Conservation (phyloP, 371 early-diverging fungal genomes). For the Catenaria anguillulae region DNA sequence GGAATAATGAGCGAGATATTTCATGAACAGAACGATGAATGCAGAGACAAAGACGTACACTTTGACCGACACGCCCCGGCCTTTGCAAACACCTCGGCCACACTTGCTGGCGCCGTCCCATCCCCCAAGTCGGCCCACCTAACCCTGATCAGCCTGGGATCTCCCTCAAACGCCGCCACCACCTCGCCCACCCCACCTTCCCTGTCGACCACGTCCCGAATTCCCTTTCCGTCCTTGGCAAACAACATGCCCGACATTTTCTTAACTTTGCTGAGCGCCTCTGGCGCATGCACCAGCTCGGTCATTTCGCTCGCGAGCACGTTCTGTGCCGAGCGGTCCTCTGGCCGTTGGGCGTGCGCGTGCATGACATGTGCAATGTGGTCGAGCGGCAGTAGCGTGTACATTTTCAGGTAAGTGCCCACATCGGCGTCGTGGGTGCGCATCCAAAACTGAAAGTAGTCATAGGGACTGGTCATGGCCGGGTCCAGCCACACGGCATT, state of each 20-base stretch:
- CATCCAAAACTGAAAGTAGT: constrained; percentile 85
- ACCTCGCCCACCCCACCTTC: background rate
- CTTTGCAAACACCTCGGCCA: constrained; percentile 14
- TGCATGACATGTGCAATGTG: constrained; percentile 42
- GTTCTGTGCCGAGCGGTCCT: background rate
- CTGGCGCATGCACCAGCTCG: background rate
- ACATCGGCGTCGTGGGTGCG: constrained; percentile 68
- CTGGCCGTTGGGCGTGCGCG: constrained; percentile 36
- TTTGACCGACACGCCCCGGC: constrained; percentile 7
- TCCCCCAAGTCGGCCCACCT: no score
- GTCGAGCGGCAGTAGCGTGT: constrained; percentile 54
- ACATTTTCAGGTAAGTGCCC: constrained; percentile 50
- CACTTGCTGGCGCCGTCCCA: background rate
- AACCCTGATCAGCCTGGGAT: constrained; percentile 4
- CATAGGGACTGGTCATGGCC: constrained; percentile 58
- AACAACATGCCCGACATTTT: background rate
- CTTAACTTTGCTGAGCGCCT: background rate
- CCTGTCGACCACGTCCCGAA: background rate
- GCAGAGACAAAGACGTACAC: background rate
- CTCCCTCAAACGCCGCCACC: background rate
- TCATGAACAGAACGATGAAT: background rate
- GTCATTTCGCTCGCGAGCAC: background rate
- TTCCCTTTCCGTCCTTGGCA: background rate
- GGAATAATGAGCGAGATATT: background rate
- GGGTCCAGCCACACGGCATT: constrained; percentile 89